phyloP scores from a whole-genome alignment of 2,329 filamentous ascomycete species.

The Xylaria multiplex region DNA sequence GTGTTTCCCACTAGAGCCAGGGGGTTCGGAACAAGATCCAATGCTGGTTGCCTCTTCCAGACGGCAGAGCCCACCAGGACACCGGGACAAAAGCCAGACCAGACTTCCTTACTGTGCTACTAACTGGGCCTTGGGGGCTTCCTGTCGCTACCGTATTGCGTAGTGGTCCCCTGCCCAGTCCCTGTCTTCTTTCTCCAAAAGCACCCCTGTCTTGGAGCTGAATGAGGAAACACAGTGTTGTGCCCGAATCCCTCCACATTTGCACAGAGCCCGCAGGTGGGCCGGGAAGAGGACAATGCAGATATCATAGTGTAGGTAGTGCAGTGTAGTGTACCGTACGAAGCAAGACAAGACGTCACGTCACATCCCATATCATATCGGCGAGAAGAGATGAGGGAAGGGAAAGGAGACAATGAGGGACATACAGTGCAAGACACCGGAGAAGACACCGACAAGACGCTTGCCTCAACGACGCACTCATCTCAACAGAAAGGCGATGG shows the following conservation, averaged over 20 bases:
- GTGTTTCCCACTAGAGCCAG: slow-evolving; percentile 40
- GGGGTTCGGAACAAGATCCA: slow-evolving; percentile 34
- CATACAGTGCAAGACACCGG: slow-evolving; percentile 26
- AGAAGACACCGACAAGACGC: slow-evolving; percentile 6
- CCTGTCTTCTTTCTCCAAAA: slow-evolving; percentile 36
- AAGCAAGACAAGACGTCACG: slow-evolving; percentile 35
- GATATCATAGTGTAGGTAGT: slow-evolving; percentile 19
- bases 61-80: slow-evolving; percentile 7
- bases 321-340: background rate
- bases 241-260: slow-evolving; percentile 30
- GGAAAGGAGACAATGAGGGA: slow-evolving; percentile 22
- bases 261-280: slow-evolving; percentile 35
- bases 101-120: slow-evolving; percentile 28
- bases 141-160: slow-evolving; percentile 30
- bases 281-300: slow-evolving; percentile 30
- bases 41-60: slow-evolving; percentile 37
- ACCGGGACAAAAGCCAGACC: background rate
- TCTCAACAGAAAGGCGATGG: slow-evolving; percentile 10
- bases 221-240: slow-evolving; percentile 36
- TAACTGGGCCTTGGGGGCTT: slow-evolving; percentile 25
- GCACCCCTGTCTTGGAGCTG: slow-evolving; percentile 36
- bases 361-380: slow-evolving; percentile 23
- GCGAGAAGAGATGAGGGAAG: slow-evolving; percentile 17
- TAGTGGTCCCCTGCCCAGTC: slow-evolving; percentile 25
- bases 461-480: slow-evolving; percentile 11